Evolutionary conservation across 208 protist species (phyloP), one percentile per base, ranked within the genome.

Genomic region (Wallacemonas sp.): DNA sequence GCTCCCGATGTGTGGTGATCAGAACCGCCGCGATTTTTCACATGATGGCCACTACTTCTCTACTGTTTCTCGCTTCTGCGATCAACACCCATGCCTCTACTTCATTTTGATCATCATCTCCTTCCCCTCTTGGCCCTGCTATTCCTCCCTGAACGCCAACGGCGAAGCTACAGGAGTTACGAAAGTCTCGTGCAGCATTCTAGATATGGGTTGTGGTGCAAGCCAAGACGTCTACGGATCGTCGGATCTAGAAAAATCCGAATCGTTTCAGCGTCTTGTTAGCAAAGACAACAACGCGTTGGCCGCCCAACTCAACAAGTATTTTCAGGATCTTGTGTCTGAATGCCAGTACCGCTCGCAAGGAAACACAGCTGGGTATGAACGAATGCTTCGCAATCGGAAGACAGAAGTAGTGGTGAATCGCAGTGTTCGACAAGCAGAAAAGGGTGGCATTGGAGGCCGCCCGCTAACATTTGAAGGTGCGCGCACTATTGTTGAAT

Each of bases 291-390:
- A 66, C 21, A 62, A 63, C 38, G 53, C 47, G 22, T 27, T 78
- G 6, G 72, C 62, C 3, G 39, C 66, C 1, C 41, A 61, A 28
- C 34, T 77, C 1, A 68, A 68, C 28, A 45, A 53, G 38, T 65
- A 77, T 55, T 69, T 72, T 21, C 47, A 66, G 27, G 65, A 46
- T 5, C 54, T 72, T 3, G 42, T 53, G 0, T 71, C 61, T 1
- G 66, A 77, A 45, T 68, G 61, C 36, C 54, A 68, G 21, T 77
- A 77, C 56, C 70, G 59, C 17, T 47, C 61, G 22, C 60, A 68
- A 17, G 62, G 59, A 24, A 70, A 72, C 31, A 62, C 58, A 62
- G 39, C 30, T 19, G 42, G 49, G 4, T 79, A 67, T 44, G 49
- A 75, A 31, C 19, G 63, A 9, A 55, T 74, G 19, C 51, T 70